Base-by-base conservation (phyloP, 1,284 basidiomycete genomes). In the Trametes versicolor region DNA sequence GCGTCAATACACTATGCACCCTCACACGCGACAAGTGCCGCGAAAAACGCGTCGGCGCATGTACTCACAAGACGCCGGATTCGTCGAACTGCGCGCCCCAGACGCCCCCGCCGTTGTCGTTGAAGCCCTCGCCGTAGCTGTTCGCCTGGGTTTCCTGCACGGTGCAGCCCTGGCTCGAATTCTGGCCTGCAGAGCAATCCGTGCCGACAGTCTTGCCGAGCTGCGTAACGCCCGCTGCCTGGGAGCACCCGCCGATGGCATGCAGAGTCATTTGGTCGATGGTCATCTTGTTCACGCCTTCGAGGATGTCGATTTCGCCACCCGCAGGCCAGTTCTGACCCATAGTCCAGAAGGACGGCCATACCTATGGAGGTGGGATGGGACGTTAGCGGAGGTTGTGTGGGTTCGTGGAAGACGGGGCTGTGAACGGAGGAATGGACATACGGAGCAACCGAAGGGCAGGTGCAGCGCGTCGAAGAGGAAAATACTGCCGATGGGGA, bases 61-160 rank as follows among this genome's bases (percentile, higher is more conserved):
- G 17, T 25, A 72, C 70, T 70, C 61, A 75, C 71, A 62, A 73
- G 54, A 76, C 70, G 15, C 87, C 86, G 36, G 82, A 70, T n/a
- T 80, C 77, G 62, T 89, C 86, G 70, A 89, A 87, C 74, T 90
- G 87, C 4, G 83, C 78, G 13, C 87, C 87, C 74, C 81, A 91
- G 4, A 90, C 86, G 15, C 89, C 89, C 45, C 90, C 90, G 10
- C 88, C 88, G 17, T 83, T 83, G 5, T 75, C 74, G 10, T 82
- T 82, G 72, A 92, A 91, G 0, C 78, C 83, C 8, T 77, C 72
- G 4, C 84, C 85, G 70, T 81, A 90, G 66, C 85, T 87, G 63
- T 84, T 84, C 15, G 79, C 73, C 62, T 67, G 65, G 45, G 50
- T 58, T 59, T 67, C 65, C 12, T 51, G 41, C 32, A 67, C 65